Evolutionary conservation across 306 rosid genomes (phyloP).

Genomic region (Carpinus fangiana): DNA sequence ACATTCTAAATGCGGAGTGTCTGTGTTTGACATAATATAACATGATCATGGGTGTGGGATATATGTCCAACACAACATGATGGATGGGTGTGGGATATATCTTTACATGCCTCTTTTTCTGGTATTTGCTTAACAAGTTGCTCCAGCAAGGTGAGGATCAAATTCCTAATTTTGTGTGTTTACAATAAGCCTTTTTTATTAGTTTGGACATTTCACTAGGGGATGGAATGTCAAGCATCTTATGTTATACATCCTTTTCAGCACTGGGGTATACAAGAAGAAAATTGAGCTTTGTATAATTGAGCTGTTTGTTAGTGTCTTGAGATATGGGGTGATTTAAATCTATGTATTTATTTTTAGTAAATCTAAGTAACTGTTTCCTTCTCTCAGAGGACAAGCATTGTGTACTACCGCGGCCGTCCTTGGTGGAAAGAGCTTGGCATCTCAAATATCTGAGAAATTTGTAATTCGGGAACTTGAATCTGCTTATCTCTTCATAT

Average conservation of each 20-base stretch:
- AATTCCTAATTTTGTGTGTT: neutral
- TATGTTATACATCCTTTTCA: neutral
- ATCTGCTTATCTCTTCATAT: neutral
- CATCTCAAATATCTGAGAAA: conserved; percentile 92
- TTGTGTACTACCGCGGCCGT: conserved; percentile 90
- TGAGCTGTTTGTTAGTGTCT: neutral
- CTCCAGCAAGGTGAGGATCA: neutral
- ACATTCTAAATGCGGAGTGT: neutral
- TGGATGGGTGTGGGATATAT: too few relatives aligned
- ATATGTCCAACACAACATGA: too few relatives aligned
- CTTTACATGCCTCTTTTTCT: neutral
- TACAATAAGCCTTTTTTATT: neutral
- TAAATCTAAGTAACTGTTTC: conserved; percentile 13
- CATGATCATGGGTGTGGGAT: neutral
- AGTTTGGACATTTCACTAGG: neutral
- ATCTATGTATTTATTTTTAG: neutral
- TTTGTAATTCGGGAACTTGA: conserved; percentile 42
- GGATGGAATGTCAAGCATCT: neutral
- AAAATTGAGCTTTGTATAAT: neutral
- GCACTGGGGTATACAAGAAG: neutral
- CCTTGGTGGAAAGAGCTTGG: conserved; percentile 91
- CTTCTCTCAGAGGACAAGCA: conserved; percentile 72
- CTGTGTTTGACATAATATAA: neutral
- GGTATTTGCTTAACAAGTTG: neutral
- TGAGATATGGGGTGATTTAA: neutral